These are phyloP conservation scores for Rheum nobile DNA, from an alignment of 148 eudicot species.

Conservation along the genomic window DNA sequence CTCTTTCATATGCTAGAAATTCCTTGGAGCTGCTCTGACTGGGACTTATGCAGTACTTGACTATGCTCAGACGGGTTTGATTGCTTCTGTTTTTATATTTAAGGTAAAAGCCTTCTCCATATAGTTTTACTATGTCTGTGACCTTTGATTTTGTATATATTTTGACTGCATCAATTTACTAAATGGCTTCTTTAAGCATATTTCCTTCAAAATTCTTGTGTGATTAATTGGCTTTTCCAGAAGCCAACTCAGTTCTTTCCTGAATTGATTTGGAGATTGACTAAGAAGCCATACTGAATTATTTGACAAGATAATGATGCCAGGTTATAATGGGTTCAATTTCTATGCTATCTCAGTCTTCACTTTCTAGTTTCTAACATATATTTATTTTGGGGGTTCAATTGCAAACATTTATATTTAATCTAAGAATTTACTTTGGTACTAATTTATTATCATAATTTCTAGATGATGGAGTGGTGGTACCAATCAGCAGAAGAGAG, in stretches of 20 bases:
- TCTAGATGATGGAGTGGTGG: slow-evolving; percentile 99
- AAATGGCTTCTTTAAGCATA: not conserved
- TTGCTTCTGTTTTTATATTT: slow-evolving; percentile 93
- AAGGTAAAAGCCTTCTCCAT: slow-evolving; percentile 37
- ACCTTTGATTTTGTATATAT: not conserved
- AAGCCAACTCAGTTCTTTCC: not conserved
- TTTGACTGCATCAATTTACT: not conserved
- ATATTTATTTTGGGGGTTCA: not conserved
- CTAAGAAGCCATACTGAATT: not conserved
- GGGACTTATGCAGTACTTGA: slow-evolving; percentile 84
- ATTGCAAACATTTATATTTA: not conserved
- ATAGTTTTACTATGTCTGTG: not conserved
- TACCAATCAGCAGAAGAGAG: slow-evolving; percentile 99
- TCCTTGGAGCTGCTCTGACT: slow-evolving; percentile 73
- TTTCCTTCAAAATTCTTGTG: not conserved
- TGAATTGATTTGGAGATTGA: not conserved
- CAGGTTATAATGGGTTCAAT: not conserved
- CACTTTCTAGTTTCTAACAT: not conserved
- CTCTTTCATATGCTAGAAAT: slow-evolving; percentile 37
- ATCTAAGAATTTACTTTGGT: not conserved
- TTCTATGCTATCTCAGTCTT: not conserved
- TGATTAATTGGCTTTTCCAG: not conserved
- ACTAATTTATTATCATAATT: not conserved
- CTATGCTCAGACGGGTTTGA: slow-evolving; percentile 92
- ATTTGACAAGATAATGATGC: not conserved